phyloP scores from a whole-genome alignment of 192 early-diverging fungal genomes.

The Rhizophlyctis rosea region DNA sequence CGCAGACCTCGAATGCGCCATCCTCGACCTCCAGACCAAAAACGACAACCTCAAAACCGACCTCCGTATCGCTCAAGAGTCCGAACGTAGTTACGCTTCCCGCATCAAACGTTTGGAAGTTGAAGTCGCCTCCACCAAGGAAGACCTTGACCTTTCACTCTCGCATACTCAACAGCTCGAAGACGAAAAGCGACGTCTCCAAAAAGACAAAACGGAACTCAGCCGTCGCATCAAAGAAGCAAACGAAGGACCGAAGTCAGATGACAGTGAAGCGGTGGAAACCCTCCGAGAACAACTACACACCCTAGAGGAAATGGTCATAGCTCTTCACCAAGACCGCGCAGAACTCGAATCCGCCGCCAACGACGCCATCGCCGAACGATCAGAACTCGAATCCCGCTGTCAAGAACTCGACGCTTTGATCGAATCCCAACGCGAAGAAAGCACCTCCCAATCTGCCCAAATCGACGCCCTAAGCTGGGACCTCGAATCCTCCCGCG shows the following conservation, averaged over 20 bases:
- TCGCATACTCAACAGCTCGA: slow-evolving; percentile 12
- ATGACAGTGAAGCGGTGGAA: slow-evolving; percentile 15
- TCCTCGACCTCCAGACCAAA: slow-evolving; percentile 18
- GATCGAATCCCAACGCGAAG: slow-evolving; percentile 14
- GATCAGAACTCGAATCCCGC: not conserved
- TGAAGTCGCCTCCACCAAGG: slow-evolving; percentile 9
- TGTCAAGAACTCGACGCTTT: slow-evolving; percentile 26
- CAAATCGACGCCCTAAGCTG: slow-evolving; percentile 29
- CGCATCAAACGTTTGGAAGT: not conserved
- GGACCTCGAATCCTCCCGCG: slow-evolving; percentile 27
- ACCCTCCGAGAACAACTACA: slow-evolving; percentile 1
- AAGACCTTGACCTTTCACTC: slow-evolving; percentile 11
- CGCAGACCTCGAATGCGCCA: slow-evolving; percentile 13
- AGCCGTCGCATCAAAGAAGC: slow-evolving; percentile 12
- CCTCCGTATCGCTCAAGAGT: slow-evolving; percentile 10
- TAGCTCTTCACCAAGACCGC: slow-evolving; percentile 4
- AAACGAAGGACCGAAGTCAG: not conserved
- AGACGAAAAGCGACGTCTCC: slow-evolving; percentile 11
- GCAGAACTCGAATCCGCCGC: slow-evolving; percentile 17
- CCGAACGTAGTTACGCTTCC: slow-evolving; percentile 9
- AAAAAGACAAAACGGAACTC: slow-evolving; percentile 26
- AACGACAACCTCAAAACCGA: slow-evolving; percentile 15
- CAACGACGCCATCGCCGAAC: slow-evolving; percentile 5
- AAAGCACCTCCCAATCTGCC: slow-evolving; percentile 8
- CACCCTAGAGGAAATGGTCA: slow-evolving; percentile 11